These are phyloP conservation scores for Geum urbanum DNA, from an alignment of 306 rosid genomes.

Conservation along the genomic window DNA sequence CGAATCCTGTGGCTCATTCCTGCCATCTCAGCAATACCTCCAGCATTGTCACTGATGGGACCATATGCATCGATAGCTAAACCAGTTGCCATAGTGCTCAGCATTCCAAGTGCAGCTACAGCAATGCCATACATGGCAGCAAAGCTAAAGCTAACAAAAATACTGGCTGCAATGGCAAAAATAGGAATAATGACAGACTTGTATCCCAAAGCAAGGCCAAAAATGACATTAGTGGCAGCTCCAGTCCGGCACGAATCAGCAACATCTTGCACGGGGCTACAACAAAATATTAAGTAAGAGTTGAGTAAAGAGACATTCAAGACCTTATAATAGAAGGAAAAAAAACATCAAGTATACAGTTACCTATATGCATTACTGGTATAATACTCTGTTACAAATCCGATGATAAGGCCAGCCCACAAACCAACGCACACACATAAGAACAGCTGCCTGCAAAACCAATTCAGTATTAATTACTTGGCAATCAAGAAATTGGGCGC, in stretches of 20 bases:
- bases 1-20: slow-evolving; percentile 95
- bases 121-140: slow-evolving; percentile 99
- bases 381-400: slow-evolving; percentile 85
- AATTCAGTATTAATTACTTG: background rate
- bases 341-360: background rate
- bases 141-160: slow-evolving; percentile 86
- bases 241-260: slow-evolving; percentile 97
- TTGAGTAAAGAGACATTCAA: background rate
- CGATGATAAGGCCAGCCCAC: slow-evolving; percentile 95
- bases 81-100: slow-evolving; percentile 93
- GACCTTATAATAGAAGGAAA: background rate
- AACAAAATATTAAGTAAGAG: slow-evolving; percentile 15
- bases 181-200: slow-evolving; percentile 95
- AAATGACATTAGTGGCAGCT: slow-evolving; percentile 95
- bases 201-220: slow-evolving; percentile 99
- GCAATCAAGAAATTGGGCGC: background rate
- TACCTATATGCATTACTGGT: slow-evolving; percentile 98
- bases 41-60: slow-evolving; percentile 97
- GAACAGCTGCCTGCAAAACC: slow-evolving; percentile 74
- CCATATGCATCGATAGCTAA: slow-evolving; percentile 98
- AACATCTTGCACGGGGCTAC: slow-evolving; percentile 97
- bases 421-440: slow-evolving; percentile 89
- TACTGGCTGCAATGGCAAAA: slow-evolving; percentile 85
- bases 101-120: slow-evolving; percentile 95
- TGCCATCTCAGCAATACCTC: slow-evolving; percentile 99